A percentile compares a stretch with the other conserved stretches of the same genome.
These are phyloP conservation scores for Ceratocystis cubensis DNA, from an alignment of 2,329 filamentous ascomycete species.

Conservation along the genomic window DNA sequence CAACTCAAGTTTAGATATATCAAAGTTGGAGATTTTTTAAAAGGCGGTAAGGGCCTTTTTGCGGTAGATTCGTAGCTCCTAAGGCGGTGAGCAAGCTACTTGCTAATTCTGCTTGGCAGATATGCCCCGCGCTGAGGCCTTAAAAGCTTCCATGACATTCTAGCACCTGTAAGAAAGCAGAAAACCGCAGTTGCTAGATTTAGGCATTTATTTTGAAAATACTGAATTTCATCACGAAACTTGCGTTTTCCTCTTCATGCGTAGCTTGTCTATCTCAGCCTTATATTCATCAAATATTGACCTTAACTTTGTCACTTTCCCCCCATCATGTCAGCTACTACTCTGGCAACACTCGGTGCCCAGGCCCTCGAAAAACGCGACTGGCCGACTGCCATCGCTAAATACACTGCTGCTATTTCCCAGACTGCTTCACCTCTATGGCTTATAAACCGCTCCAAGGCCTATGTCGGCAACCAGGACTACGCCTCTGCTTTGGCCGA, in stretches of 20 bases:
- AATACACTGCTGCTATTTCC: conserved; percentile 55
- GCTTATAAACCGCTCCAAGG: conserved; percentile 70
- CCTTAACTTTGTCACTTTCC: neutral
- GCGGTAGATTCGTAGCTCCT: neutral
- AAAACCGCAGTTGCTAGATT: conserved; percentile 3
- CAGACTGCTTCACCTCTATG: conserved; percentile 59
- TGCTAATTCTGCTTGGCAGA: conserved; percentile 14
- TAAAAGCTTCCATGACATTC: conserved; percentile 10
- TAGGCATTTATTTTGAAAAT: neutral
- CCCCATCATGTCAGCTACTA: conserved; percentile 33
- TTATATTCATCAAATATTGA: neutral
- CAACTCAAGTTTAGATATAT: neutral
- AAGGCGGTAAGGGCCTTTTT: neutral
- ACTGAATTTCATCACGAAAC: neutral
- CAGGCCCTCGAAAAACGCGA: conserved; percentile 49
- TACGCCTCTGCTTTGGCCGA: conserved; percentile 55
- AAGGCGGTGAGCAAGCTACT: conserved; percentile 13
- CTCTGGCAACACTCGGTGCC: conserved; percentile 48
- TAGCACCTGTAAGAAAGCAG: neutral
- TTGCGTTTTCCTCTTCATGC: neutral
- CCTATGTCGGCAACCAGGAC: conserved; percentile 53
- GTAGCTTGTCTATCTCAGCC: neutral
- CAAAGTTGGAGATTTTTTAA: neutral
- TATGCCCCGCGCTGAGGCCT: conserved; percentile 7
- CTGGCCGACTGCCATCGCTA: conserved; percentile 53